phyloP scores from a whole-genome alignment of 495 filamentous ascomycete species.

The Penicillium silybi region DNA sequence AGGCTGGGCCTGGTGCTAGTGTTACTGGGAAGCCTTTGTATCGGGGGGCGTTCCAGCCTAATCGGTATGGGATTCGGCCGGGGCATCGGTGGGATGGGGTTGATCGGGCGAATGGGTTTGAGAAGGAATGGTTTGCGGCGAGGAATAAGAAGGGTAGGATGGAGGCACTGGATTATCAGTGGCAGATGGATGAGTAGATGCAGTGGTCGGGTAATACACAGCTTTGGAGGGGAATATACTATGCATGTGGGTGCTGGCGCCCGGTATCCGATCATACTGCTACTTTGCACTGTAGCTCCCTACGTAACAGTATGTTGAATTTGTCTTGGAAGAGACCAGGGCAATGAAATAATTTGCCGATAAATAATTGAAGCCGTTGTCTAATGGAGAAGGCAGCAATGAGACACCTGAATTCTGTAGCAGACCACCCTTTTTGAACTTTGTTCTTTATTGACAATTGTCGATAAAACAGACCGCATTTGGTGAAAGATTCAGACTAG shows the following conservation, averaged over 20 bases:
- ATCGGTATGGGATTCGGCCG: slow-evolving; percentile 90
- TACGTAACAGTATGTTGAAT: background rate
- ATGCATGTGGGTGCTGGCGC: slow-evolving; percentile 19
- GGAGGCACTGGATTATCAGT: slow-evolving; percentile 80
- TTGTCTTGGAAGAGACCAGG: background rate
- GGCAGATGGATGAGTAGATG: slow-evolving; percentile 85
- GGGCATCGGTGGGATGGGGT: slow-evolving; percentile 97
- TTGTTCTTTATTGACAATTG: background rate
- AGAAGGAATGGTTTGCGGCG: slow-evolving; percentile 89
- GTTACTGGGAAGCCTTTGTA: slow-evolving; percentile 70
- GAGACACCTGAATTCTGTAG: background rate
- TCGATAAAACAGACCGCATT: background rate
- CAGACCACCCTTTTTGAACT: background rate
- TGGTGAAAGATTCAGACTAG: no score
- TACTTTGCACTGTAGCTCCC: background rate
- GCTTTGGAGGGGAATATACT: background rate
- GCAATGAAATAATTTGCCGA: no score
- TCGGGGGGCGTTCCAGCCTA: slow-evolving; percentile 73
- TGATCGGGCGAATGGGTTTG: slow-evolving; percentile 89
- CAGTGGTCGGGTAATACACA: slow-evolving; percentile 1
- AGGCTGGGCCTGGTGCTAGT: slow-evolving; percentile 36
- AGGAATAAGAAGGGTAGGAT: slow-evolving; percentile 69
- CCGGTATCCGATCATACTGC: background rate
- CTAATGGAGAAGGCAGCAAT: no score
- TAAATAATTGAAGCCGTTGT: no score